Evolutionary conservation across 768 basidiomycete genomes (phyloP).

Genomic region (Gelatoporia subvermispora): DNA sequence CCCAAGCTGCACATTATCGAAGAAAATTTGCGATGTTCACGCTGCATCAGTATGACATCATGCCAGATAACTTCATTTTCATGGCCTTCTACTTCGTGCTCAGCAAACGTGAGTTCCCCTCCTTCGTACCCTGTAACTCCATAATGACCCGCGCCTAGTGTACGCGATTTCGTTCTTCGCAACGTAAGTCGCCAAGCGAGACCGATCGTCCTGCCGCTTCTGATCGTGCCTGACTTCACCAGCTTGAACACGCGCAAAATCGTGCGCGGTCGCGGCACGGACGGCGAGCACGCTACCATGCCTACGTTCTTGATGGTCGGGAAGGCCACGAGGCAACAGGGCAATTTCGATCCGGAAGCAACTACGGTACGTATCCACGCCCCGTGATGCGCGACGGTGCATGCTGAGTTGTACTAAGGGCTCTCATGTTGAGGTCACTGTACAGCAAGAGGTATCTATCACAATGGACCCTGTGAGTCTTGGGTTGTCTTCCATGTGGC

Average conservation of each 20-base stretch:
- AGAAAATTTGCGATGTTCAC: not conserved
- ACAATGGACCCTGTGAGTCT: not conserved
- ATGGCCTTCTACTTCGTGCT: slow-evolving; percentile 58
- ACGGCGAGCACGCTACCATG: slow-evolving; percentile 27
- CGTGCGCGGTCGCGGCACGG: slow-evolving; percentile 52
- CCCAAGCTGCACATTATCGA: not conserved
- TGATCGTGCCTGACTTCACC: not conserved
- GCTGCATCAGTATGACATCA: slow-evolving; percentile 46
- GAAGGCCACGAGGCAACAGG: slow-evolving; percentile 17
- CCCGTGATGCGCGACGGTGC: too few relatives aligned
- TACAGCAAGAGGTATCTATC: slow-evolving; percentile 1
- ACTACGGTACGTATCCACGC: slow-evolving; percentile 3
- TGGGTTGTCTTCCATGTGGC: too few relatives aligned
- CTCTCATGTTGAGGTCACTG: not conserved
- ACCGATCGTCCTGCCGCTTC: not conserved
- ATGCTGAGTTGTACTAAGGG: not conserved
- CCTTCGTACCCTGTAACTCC: too few relatives aligned
- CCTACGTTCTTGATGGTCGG: slow-evolving; percentile 26
- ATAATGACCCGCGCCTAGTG: slow-evolving; percentile 31
- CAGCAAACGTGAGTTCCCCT: slow-evolving; percentile 49
- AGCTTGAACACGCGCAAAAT: slow-evolving; percentile 59
- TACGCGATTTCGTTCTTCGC: slow-evolving; percentile 64
- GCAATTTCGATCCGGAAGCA: slow-evolving; percentile 8
- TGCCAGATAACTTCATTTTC: slow-evolving; percentile 54
- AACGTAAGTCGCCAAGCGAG: slow-evolving; percentile 37